phyloP scores from a whole-genome alignment of 768 basidiomycete genomes.

The Lactifluus subvellereus region DNA sequence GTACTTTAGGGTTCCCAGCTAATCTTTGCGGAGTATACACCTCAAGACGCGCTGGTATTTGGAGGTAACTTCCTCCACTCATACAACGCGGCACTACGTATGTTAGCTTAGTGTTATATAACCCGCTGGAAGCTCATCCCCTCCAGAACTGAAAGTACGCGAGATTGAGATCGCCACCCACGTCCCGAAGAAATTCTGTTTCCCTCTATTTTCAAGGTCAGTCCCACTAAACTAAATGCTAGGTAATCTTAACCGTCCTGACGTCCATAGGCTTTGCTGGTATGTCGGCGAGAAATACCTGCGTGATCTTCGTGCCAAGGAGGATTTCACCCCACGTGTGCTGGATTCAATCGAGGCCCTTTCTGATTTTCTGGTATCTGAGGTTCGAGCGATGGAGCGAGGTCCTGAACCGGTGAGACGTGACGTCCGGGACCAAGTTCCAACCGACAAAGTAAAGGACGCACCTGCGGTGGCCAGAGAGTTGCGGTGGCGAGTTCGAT shows the following conservation, averaged over 20 bases:
- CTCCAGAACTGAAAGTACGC: conserved; percentile 74
- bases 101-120: conserved; percentile 27
- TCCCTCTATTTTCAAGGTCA: conserved; percentile 28
- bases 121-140: conserved; percentile 10
- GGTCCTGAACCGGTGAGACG: conserved; percentile 66
- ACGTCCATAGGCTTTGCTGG: conserved; percentile 67
- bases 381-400: conserved; percentile 66
- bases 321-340: conserved; percentile 51
- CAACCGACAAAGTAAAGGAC: conserved; percentile 76
- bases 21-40: conserved; percentile 63
- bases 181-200: conserved; percentile 62
- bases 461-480: conserved; percentile 76
- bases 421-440: conserved; percentile 77
- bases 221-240: neutral
- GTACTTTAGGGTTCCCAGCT: neutral
- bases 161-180: conserved; percentile 90
- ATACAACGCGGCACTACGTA: conserved; percentile 81
- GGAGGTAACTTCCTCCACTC: conserved; percentile 98
- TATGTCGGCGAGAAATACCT: conserved; percentile 81
- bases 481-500: conserved; percentile 73
- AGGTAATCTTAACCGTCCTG: neutral
- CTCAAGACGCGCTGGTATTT: conserved; percentile 88
- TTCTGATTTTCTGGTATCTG: conserved; percentile 72
- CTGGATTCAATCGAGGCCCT: conserved; percentile 66
- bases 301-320: conserved; percentile 58